Evolutionary conservation across 2,329 filamentous ascomycete species (phyloP).

Genomic region (Aspergillus sp.): DNA sequence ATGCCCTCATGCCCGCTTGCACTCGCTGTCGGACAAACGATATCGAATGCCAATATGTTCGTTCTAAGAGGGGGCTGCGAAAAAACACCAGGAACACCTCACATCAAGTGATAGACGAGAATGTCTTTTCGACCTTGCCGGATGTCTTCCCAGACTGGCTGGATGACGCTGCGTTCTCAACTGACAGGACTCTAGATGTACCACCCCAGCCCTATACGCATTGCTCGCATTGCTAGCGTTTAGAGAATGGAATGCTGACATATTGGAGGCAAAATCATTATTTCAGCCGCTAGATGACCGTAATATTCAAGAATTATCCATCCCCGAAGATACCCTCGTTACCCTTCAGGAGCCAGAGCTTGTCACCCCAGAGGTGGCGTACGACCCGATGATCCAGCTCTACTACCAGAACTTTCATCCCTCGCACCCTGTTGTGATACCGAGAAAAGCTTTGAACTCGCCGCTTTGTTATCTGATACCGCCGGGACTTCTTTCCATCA

Average conservation of each 20-base stretch:
- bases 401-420: slow-evolving; percentile 54
- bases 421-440: slow-evolving; percentile 53
- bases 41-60: slow-evolving; percentile 48
- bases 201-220: neutral
- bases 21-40: slow-evolving; percentile 42
- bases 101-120: slow-evolving; percentile 11
- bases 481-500: slow-evolving; percentile 44
- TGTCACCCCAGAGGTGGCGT: slow-evolving; percentile 16
- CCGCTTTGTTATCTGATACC: slow-evolving; percentile 37
- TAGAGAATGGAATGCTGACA: neutral
- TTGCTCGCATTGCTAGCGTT: neutral
- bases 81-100: slow-evolving; percentile 2
- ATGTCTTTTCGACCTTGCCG: slow-evolving; percentile 9
- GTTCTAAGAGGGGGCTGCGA: slow-evolving; percentile 44
- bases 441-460: slow-evolving; percentile 33
- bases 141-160: slow-evolving; percentile 18
- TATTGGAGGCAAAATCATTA: slow-evolving; percentile 10
- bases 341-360: neutral
- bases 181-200: slow-evolving; percentile 12
- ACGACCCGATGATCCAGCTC: slow-evolving; percentile 39
- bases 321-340: slow-evolving; percentile 7
- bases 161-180: slow-evolving; percentile 8
- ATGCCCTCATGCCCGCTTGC: slow-evolving; percentile 44
- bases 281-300: slow-evolving; percentile 13
- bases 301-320: slow-evolving; percentile 6